These are phyloP conservation scores for Daldinia sp. DNA, from an alignment of 2,329 filamentous ascomycete species.

Conservation along the genomic window DNA sequence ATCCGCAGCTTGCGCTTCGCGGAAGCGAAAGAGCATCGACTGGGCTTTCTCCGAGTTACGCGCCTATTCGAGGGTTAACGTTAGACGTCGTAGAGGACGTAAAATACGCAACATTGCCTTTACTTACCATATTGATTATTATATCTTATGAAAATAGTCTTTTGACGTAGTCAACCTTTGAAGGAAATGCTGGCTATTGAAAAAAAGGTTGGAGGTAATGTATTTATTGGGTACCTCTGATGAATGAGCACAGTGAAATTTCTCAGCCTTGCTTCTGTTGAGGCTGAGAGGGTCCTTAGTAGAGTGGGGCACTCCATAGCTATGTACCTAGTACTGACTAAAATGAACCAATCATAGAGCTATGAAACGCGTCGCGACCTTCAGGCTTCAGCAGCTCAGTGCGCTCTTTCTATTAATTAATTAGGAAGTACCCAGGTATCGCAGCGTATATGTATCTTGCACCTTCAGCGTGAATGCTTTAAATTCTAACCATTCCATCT, in stretches of 20 bases:
- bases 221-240: conserved; percentile 13
- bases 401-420: neutral
- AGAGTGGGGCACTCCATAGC: neutral
- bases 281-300: neutral
- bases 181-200: neutral
- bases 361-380: conserved; percentile 18
- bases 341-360: conserved; percentile 9
- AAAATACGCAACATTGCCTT: neutral
- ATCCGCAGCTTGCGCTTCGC: conserved; percentile 80
- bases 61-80: conserved; percentile 66
- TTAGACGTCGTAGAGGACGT: neutral
- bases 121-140: conserved; percentile 48
- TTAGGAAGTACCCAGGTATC: conserved; percentile 5
- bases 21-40: conserved; percentile 99
- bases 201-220: conserved; percentile 1
- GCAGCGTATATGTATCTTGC: conserved; percentile 4
- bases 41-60: conserved; percentile 99
- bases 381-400: conserved; percentile 10
- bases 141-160: neutral
- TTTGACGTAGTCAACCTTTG: neutral
- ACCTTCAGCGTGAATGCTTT: conserved; percentile 3
- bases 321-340: neutral
- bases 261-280: conserved; percentile 39
- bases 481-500: conserved; percentile 9
- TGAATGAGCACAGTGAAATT: conserved; percentile 21